These are phyloP conservation scores for Penicillium nordicum DNA, from an alignment of 2,329 filamentous ascomycete species.

Conservation along the genomic window DNA sequence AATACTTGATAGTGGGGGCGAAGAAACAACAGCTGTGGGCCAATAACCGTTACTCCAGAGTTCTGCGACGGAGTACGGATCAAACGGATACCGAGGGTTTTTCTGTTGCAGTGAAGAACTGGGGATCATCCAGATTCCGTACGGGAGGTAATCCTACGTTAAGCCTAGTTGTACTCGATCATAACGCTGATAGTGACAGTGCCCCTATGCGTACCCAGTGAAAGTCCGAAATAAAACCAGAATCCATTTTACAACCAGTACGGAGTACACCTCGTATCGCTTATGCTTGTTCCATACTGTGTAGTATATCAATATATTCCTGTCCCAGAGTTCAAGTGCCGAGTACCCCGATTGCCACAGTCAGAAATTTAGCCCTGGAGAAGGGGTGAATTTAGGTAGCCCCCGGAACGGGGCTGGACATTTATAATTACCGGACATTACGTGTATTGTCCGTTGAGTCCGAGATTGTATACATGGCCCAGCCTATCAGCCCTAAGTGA, in stretches of 20 bases:
- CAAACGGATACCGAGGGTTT: not conserved
- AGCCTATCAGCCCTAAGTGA: not conserved
- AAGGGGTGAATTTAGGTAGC: not conserved
- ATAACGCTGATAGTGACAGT: conserved; percentile 2
- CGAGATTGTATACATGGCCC: not conserved
- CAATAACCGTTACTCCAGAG: conserved; percentile 6
- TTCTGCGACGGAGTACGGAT: conserved; percentile 2
- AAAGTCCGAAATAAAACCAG: not conserved
- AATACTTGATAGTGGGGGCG: not conserved
- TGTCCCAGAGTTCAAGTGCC: conserved; percentile 2
- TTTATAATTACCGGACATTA: conserved; percentile 18
- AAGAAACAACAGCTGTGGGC: conserved; percentile 1
- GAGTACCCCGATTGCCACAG: conserved; percentile 18
- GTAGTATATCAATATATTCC: not conserved
- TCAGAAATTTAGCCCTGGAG: conserved; percentile 17
- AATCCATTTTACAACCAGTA: not conserved
- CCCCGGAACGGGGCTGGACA: conserved; percentile 10
- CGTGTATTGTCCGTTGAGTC: not conserved
- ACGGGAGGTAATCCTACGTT: not conserved
- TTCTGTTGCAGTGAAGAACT: not conserved
- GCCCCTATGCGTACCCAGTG: not conserved
- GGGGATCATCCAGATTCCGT: not conserved
- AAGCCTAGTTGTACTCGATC: not conserved
- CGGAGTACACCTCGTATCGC: too few species aligned
- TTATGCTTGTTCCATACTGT: not conserved